Percentiles rank a stretch among this genome's conserved stretches.
phyloP scores from a whole-genome alignment of 345 rosid genomes.

The Lenwebbia sp. region DNA sequence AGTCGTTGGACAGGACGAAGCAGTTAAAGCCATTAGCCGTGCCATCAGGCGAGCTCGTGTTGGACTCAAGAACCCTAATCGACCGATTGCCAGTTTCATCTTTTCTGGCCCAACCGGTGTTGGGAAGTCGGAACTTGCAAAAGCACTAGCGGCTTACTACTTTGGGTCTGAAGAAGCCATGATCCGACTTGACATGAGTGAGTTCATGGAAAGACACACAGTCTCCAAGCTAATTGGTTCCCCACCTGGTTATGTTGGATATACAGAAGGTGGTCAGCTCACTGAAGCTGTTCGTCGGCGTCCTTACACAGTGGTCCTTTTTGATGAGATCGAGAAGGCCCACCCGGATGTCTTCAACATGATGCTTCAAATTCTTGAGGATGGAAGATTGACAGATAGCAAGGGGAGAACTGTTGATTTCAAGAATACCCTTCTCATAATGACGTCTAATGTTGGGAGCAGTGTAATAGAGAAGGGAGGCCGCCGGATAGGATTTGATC shows the following conservation, averaged over 20 bases:
- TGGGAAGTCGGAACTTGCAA: slow-evolving; percentile 54
- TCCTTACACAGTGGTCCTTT: slow-evolving; percentile 37
- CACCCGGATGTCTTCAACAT: slow-evolving; percentile 55
- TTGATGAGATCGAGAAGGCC: slow-evolving; percentile 66
- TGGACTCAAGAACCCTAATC: slow-evolving; percentile 48
- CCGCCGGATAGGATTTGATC: slow-evolving; percentile 3
- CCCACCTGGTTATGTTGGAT: slow-evolving; percentile 58
- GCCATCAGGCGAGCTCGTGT: slow-evolving; percentile 61
- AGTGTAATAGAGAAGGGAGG: slow-evolving; percentile 24
- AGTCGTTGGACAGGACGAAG: slow-evolving; percentile 29
- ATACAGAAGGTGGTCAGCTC: slow-evolving; percentile 51
- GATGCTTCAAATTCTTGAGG: slow-evolving; percentile 52
- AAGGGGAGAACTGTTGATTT: slow-evolving; percentile 51
- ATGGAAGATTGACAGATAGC: slow-evolving; percentile 50
- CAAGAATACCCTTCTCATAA: slow-evolving; percentile 48
- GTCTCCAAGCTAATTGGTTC: slow-evolving; percentile 56
- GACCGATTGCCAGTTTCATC: slow-evolving; percentile 56
- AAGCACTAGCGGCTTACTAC: slow-evolving; percentile 44
- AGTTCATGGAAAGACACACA: slow-evolving; percentile 55
- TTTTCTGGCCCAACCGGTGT: slow-evolving; percentile 63
- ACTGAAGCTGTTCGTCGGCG: slow-evolving; percentile 52
- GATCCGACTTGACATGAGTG: slow-evolving; percentile 62
- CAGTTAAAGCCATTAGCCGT: slow-evolving; percentile 34
- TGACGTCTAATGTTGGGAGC: slow-evolving; percentile 54
- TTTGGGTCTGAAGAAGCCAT: slow-evolving; percentile 58